phyloP scores from a whole-genome alignment of 2,329 filamentous ascomycete genomes.

The Neopestalotiopsis sp. region DNA sequence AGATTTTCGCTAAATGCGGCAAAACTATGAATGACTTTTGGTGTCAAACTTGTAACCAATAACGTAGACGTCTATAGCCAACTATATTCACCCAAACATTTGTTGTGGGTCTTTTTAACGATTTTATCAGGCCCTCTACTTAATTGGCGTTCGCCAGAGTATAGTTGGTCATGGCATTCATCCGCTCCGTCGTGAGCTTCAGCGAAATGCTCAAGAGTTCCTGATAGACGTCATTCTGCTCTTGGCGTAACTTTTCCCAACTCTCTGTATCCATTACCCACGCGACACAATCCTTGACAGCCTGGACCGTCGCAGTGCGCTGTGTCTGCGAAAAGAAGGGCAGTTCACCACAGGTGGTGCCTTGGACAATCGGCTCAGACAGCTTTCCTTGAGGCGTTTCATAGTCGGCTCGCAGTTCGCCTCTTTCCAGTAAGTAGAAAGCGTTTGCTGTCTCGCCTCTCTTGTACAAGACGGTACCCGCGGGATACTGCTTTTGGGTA shows the following conservation, averaged over 20 bases:
- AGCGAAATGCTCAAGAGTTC: conserved; percentile 87
- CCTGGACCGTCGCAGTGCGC: conserved; percentile 83
- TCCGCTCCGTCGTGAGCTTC: conserved; percentile 92
- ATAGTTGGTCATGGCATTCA: conserved; percentile 69
- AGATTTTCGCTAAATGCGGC: no score
- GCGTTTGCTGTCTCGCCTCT: conserved; percentile 78
- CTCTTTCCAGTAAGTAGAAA: conserved; percentile 90
- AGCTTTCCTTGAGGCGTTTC: conserved; percentile 87
- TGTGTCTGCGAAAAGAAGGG: conserved; percentile 94
- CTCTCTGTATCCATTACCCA: conserved; percentile 78
- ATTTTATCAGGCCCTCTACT: background rate
- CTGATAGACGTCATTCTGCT: conserved; percentile 77
- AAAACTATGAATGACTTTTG: no score
- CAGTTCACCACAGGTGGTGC: conserved; percentile 92
- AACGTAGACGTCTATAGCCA: no score
- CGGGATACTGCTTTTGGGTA: conserved; percentile 65
- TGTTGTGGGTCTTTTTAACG: no score
- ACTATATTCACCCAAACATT: background rate
- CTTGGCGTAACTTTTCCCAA: conserved; percentile 75
- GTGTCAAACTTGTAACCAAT: no score
- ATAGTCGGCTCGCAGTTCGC: conserved; percentile 90
- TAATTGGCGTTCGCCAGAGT: conserved; percentile 26
- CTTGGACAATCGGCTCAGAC: conserved; percentile 90
- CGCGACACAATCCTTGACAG: conserved; percentile 79
- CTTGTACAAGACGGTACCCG: conserved; percentile 77